These are phyloP conservation scores for Hordeum pubiflorum DNA, from an alignment of 202 grass and related monocot genomes.

Conservation along the genomic window DNA sequence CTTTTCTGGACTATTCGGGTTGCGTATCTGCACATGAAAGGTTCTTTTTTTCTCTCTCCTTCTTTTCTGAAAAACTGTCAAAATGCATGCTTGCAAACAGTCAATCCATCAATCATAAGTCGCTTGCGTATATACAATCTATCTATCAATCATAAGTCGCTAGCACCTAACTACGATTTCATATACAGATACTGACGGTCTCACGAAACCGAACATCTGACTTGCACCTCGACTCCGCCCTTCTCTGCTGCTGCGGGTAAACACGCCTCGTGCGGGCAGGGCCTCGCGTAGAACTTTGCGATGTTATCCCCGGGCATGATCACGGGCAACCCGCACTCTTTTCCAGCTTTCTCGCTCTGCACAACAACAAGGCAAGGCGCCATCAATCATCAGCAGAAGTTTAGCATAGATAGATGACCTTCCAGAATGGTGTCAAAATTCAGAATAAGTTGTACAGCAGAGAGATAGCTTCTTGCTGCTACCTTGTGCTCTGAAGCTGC, in stretches of 20 bases:
- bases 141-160: not conserved
- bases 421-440: not conserved
- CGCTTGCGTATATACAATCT: not conserved
- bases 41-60: not conserved
- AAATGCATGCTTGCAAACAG: conserved; percentile 12
- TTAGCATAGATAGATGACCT: not conserved
- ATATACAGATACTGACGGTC: conserved; percentile 12
- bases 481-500: conserved; percentile 34
- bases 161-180: conserved; percentile 13
- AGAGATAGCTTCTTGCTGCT: not conserved
- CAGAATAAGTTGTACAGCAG: not conserved
- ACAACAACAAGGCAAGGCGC: not conserved
- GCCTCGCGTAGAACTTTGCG: conserved; percentile 80
- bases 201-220: conserved; percentile 23
- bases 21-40: not conserved
- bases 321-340: conserved; percentile 59
- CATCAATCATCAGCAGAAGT: not conserved
- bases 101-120: not conserved
- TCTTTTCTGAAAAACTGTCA: not conserved
- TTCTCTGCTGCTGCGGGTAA: conserved; percentile 4
- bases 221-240: not conserved
- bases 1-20: not conserved
- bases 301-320: conserved; percentile 87
- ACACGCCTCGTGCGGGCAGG: conserved; percentile 45
- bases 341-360: conserved; percentile 36